Evolutionary conservation across 2,329 filamentous ascomycete genomes (phyloP).

Genomic region (Phoma herbarum): DNA sequence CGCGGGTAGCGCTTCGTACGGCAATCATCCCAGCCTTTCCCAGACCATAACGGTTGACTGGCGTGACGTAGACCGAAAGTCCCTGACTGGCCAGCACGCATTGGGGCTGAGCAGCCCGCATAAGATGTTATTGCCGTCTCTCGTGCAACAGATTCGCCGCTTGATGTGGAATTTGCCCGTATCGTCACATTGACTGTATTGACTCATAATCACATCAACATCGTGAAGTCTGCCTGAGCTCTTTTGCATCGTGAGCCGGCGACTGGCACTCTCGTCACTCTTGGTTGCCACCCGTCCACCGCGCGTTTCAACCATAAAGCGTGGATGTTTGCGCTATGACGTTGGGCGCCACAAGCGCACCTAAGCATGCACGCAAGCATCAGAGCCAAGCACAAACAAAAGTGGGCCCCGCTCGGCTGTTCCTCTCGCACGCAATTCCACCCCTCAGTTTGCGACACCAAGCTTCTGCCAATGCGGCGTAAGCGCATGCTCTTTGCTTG

Average conservation of each 20-base stretch:
- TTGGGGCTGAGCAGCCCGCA: constrained; percentile 3
- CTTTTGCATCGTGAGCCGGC: neutral
- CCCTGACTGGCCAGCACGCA: constrained; percentile 6
- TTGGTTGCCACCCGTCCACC: constrained; percentile 5
- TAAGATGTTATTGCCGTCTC: neutral
- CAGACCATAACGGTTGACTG: constrained; percentile 12
- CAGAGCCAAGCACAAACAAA: constrained; percentile 10
- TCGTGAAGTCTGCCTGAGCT: neutral
- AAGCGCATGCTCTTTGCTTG: constrained; percentile 14
- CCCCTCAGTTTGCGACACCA: constrained; percentile 24
- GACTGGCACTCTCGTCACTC: constrained; percentile 8
- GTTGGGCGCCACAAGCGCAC: constrained; percentile 19
- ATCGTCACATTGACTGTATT: neutral
- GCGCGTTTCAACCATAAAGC: constrained; percentile 4
- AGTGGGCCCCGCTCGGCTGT: constrained; percentile 16
- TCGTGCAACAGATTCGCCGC: constrained; percentile 2
- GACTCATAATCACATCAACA: neutral
- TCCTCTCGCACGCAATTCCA: constrained; percentile 12
- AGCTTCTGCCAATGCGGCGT: constrained; percentile 28
- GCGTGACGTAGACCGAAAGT: constrained; percentile 21
- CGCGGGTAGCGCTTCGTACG: constrained; percentile 18
- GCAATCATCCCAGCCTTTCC: constrained; percentile 6
- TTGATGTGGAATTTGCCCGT: constrained; percentile 1
- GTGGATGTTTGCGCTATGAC: constrained; percentile 14
- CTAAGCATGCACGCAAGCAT: constrained; percentile 22